Conservation (phyloP, 306 rosid species). For the Purshia tridentata region DNA sequence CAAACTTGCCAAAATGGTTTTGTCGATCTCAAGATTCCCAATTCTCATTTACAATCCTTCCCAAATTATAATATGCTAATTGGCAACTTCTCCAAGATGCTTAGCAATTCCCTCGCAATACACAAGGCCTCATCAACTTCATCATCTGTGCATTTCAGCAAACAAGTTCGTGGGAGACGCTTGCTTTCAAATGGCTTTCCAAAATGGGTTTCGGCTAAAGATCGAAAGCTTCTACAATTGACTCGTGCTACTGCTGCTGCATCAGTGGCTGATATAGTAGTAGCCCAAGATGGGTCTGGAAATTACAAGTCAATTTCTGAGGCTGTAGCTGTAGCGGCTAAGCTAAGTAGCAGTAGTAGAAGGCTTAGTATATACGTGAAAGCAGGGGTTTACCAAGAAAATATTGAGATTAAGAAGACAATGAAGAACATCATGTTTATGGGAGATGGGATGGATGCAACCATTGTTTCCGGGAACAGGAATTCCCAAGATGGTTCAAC, state of each 20-base stretch:
- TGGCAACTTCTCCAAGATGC: slow-evolving; percentile 58
- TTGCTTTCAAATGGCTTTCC: slow-evolving; percentile 49
- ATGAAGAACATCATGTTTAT: slow-evolving; percentile 57
- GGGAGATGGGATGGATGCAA: slow-evolving; percentile 76
- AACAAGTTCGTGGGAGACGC: slow-evolving; percentile 37
- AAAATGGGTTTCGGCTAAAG: slow-evolving; percentile 49
- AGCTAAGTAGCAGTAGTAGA: slow-evolving; percentile 27
- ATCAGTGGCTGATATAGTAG: slow-evolving; percentile 47
- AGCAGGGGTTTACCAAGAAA: slow-evolving; percentile 69
- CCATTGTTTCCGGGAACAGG: slow-evolving; percentile 47
- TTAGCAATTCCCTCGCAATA: slow-evolving; percentile 68
- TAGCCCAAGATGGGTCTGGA: slow-evolving; percentile 75
- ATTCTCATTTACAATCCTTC: slow-evolving; percentile 35
- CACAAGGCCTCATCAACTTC: slow-evolving; percentile 25
- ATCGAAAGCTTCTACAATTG: slow-evolving; percentile 51
- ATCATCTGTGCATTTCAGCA: not conserved
- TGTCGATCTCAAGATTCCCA: slow-evolving; percentile 38
- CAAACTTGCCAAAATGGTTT: slow-evolving; percentile 80
- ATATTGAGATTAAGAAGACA: slow-evolving; percentile 40
- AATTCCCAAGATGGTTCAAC: slow-evolving; percentile 47
- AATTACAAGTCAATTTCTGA: slow-evolving; percentile 50
- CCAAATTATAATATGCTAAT: slow-evolving; percentile 38
- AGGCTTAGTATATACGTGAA: slow-evolving; percentile 62
- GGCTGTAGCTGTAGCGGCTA: slow-evolving; percentile 51
- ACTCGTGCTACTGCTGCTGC: not conserved